Evolutionary conservation across 73 alveolate genomes (phyloP).

Genomic region (Uronychia setigera): DNA sequence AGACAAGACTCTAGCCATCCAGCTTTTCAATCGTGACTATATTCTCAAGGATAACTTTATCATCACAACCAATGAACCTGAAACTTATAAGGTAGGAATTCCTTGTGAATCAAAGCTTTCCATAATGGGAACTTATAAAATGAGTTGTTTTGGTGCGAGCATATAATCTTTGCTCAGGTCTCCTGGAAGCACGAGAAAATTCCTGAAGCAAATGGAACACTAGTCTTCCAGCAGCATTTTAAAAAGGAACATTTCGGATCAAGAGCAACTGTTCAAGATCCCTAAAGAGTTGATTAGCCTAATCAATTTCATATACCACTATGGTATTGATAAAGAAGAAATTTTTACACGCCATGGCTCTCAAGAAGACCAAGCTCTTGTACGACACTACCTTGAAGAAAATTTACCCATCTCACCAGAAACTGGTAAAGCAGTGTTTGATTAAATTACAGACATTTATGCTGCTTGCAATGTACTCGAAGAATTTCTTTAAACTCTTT

Average conservation of each 20-base stretch:
- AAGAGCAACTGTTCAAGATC: not conserved
- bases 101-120: not conserved
- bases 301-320: not conserved
- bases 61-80: not conserved
- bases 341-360: not conserved
- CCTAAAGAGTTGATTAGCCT: not conserved
- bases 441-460: not conserved
- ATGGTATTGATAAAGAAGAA: not conserved
- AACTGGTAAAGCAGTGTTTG: conserved; percentile 1
- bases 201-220: not conserved
- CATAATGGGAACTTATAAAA: not conserved
- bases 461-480: not conserved
- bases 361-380: not conserved
- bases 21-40: not conserved
- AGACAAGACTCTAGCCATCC: not conserved
- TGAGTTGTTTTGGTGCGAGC: not conserved
- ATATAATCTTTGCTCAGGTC: not conserved
- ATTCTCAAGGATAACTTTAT: not conserved
- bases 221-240: too few species aligned
- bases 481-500: not conserved
- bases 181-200: not conserved
- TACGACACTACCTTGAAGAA: not conserved
- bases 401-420: not conserved
- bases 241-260: not conserved
- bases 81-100: not conserved